A percentile compares a stretch with the other conserved stretches of the same genome.
phyloP scores from a whole-genome alignment of 2,329 filamentous ascomycete genomes.

The Aspergillus fischeri region DNA sequence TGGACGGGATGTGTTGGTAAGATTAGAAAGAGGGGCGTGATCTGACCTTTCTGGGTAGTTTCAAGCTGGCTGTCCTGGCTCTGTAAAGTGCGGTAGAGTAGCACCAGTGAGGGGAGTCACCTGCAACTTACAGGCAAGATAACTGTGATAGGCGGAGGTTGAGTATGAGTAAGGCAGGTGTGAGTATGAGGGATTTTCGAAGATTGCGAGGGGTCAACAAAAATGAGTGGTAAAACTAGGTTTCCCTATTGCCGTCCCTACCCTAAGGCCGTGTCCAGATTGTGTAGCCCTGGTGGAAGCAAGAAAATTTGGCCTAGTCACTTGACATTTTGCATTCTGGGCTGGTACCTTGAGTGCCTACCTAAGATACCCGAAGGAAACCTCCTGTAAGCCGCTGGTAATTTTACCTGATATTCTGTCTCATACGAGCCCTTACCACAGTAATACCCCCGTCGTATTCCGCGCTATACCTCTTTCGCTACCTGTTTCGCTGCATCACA shows the following conservation, averaged over 20 bases:
- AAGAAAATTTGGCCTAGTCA: not conserved
- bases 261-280: not conserved
- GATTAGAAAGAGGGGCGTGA: not conserved
- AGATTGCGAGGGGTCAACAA: conserved; percentile 6
- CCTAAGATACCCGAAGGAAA: too few relatives aligned
- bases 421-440: not conserved
- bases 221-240: conserved; percentile 4
- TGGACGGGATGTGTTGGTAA: not conserved
- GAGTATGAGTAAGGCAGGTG: not conserved
- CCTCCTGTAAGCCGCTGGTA: not conserved
- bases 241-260: not conserved
- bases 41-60: not conserved
- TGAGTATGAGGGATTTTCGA: conserved; percentile 24
- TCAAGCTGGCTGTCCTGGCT: not conserved
- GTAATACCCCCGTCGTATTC: not conserved
- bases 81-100: not conserved
- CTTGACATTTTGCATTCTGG: not conserved
- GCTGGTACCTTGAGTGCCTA: not conserved
- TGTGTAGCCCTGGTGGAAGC: not conserved
- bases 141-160: conserved; percentile 1
- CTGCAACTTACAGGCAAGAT: not conserved
- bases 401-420: not conserved
- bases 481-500: not conserved
- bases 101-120: conserved; percentile 4
- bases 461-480: not conserved